Base-by-base conservation (phyloP, 2,329 filamentous ascomycete genomes). In the Sclerotiophoma versabilis region DNA sequence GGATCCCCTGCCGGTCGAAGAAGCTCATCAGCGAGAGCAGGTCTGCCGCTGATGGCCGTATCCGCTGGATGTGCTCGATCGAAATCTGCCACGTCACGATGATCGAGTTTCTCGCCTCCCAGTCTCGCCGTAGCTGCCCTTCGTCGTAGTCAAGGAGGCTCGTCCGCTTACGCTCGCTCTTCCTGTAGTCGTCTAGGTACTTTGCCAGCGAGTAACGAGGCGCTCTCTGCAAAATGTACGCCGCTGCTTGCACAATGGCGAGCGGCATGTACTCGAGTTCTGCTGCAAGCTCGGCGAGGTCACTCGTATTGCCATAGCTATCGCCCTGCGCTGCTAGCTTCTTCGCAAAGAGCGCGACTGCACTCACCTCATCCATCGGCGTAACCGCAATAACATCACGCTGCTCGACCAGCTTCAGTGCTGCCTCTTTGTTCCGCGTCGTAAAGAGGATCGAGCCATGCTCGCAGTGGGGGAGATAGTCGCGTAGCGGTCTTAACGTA, bases 11-110 rank as follows among this genome's bases (percentile, higher is more conserved):
- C 12, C 69, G 65, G 45, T 81, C 72, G 58, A 78, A 81, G 49
- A 79, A 77, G 67, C 77, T 79, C 75, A 82, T 81, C 0, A 81
- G 67, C 2, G 77, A 77, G 1, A 82, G 57, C 19, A 81, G 62
- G 15, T 79, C 65, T 4, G 77, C 70, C 8, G 79, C 79, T 7
- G 68, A 54, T 5, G 22, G 52, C 19, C 53, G 23, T 0, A 5
- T 57, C 1, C 60, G 48, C 10, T 62, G 69, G 42, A 81, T 77
- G 15, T 76, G 62, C 42, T 72, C 56, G 29, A 66, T 66, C 3
- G 58, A 66, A 0, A 65, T 64, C 36, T 74, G 69, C 74, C 72
- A 79, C 2, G 74, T 77, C 0, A 57, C 45, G 3, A 76, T 62
- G 3, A 79, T 60, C 0, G 75, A 73, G 44, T 77, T 75, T 30